Base-by-base conservation (phyloP, 176 grass and related monocot species). In the Juncus inflexus region DNA sequence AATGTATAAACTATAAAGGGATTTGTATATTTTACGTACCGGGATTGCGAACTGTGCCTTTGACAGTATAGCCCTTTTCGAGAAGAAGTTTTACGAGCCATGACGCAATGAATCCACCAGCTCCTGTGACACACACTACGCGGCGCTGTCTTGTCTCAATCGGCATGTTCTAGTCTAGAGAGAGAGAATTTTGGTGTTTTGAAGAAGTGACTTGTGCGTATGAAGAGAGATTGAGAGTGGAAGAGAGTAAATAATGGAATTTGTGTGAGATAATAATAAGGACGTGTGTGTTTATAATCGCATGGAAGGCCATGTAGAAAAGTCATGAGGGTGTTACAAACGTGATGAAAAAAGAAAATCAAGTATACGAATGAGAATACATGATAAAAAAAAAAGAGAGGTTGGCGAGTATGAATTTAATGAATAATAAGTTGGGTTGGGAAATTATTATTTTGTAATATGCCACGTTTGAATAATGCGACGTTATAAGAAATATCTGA, bases 101-200 rank as follows among this genome's bases (percentile, higher is more conserved):
- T 51, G 80, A 82, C 51, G 80, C 73, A 15, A 82, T 72, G 73
- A 77, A 82, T 53, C 80, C 80, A 50, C 80, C 73, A 12, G 80
- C 80, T 7, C 80, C 80, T 10, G 73, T 82, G 60, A 82, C 65
- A 75, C 80, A 77, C 12, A 82, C 73, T n/a, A 19, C 53, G 14
- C 6, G 38, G 15, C 12, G 42, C 42, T 15, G 49, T 15, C 12
- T 58, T 11, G 58, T 35, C 19, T 42, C 12, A 50, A 41, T 35
- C 12, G 74, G 58, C 58, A 70, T 70, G 5, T 42, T 43, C 11
- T 40, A 47, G 9, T 47, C 9, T 47, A 47, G 43, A 47, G 43
- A 47, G 9, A 47, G 9, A 47, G 9, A 9, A 2, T 47, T 47
- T 5, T 6, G 43, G 9, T 47, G 43, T 47, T 6, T 47, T 6